Conservation (phyloP, 352 stramenopile genomes). For the Lagenidium sp. region DNA sequence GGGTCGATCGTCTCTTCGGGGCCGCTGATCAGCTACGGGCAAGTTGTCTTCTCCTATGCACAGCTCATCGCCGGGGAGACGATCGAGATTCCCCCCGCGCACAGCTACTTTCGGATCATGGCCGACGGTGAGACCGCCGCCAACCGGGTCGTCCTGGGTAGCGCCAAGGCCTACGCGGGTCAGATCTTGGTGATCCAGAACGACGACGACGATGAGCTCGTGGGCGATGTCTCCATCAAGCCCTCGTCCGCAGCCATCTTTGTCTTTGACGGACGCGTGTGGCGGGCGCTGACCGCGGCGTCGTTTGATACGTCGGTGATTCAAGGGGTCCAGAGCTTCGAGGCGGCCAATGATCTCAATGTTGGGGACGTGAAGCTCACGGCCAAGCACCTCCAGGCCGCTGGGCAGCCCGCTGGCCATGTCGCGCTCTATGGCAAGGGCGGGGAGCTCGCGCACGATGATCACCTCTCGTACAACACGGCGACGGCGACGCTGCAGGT, state of each 20-base stretch:
- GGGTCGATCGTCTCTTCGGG: slow-evolving; percentile 41
- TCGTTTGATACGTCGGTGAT: slow-evolving; percentile 56
- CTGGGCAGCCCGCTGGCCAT: slow-evolving; percentile 33
- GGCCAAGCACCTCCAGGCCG: slow-evolving; percentile 52
- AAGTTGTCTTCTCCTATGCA: slow-evolving; percentile 38
- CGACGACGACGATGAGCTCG: slow-evolving; percentile 43
- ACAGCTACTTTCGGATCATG: slow-evolving; percentile 65
- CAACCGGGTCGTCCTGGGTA: slow-evolving; percentile 37
- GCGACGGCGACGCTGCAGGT: slow-evolving; percentile 23
- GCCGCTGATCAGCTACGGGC: slow-evolving; percentile 36
- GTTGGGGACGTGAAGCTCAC: slow-evolving; percentile 64
- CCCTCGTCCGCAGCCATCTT: slow-evolving; percentile 43
- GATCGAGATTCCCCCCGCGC: slow-evolving; percentile 40
- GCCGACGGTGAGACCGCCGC: slow-evolving; percentile 24
- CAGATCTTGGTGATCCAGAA: slow-evolving; percentile 75
- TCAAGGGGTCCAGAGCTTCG: slow-evolving; percentile 42
- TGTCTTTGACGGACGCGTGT: slow-evolving; percentile 50
- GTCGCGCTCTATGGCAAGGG: slow-evolving; percentile 68
- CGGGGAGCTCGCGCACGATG: slow-evolving; percentile 48
- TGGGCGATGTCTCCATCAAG: slow-evolving; percentile 41
- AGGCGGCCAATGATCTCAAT: slow-evolving; percentile 63
- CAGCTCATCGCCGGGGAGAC: slow-evolving; percentile 23
- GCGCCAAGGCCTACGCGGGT: slow-evolving; percentile 25
- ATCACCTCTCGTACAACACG: slow-evolving; percentile 53
- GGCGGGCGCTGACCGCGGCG: slow-evolving; percentile 55